A percentile compares a stretch with the other conserved stretches of the same genome.
Conservation (phyloP, 2,329 filamentous ascomycete genomes). For the Penicillium sp. region DNA sequence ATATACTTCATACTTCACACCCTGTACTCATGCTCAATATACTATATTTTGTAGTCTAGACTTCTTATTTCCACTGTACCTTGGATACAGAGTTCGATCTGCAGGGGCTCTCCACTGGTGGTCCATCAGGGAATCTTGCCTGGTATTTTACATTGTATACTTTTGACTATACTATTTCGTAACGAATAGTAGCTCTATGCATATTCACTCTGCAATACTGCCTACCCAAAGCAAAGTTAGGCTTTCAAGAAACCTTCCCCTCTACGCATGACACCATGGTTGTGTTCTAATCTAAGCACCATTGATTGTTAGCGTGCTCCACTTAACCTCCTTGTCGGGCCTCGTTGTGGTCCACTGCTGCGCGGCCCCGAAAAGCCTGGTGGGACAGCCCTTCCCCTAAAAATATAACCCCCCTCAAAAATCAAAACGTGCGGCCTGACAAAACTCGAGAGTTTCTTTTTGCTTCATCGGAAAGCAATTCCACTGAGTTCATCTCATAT, state of each 20-base stretch:
- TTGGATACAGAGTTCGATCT: background rate
- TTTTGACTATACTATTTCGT: background rate
- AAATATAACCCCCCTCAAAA: constrained; percentile 1
- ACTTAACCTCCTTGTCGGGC: constrained; percentile 25
- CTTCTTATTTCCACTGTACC: background rate
- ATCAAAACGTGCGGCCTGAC: background rate
- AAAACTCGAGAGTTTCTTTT: background rate
- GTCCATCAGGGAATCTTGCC: background rate
- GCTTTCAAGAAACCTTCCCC: background rate
- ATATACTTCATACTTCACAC: background rate
- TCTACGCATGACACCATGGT: constrained; percentile 22
- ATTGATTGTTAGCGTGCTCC: constrained; percentile 29
- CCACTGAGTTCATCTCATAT: background rate
- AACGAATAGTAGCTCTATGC: background rate
- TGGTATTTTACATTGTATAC: background rate
- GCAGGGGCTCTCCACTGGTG: background rate
- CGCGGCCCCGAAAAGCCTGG: constrained; percentile 28
- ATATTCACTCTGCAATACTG: too few relatives aligned
- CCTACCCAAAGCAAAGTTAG: background rate
- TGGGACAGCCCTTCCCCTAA: constrained; percentile 25
- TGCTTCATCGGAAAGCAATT: background rate
- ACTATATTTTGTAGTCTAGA: background rate
- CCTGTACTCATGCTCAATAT: background rate
- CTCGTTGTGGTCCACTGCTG: constrained; percentile 32
- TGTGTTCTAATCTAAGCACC: constrained; percentile 30